A percentile compares a stretch with the other conserved stretches of the same genome.
Evolutionary conservation across 2,329 filamentous ascomycete genomes (phyloP).

Genomic region (Magnaporthiopsis incrustans): DNA sequence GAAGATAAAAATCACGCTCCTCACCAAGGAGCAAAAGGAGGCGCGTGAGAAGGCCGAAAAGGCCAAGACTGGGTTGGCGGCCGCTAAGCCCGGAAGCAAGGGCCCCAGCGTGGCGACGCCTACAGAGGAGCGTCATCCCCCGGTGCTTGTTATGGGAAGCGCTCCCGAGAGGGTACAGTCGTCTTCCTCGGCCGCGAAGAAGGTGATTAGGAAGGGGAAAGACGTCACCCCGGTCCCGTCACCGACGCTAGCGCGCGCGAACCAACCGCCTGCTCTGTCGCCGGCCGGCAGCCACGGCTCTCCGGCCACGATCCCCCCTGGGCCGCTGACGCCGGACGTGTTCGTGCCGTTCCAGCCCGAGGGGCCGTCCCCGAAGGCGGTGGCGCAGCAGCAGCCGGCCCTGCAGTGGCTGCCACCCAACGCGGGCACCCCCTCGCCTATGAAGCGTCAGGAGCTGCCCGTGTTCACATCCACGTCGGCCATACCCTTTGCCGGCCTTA

Average conservation of each 20-base stretch:
- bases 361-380: constrained; percentile 34
- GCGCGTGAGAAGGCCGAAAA: constrained; percentile 30
- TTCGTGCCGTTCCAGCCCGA: constrained; percentile 50
- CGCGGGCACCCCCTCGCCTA: constrained; percentile 25
- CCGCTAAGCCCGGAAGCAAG: neutral
- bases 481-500: constrained; percentile 41
- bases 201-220: neutral
- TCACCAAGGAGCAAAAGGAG: constrained; percentile 51
- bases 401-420: constrained; percentile 47
- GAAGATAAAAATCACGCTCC: constrained; percentile 54
- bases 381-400: constrained; percentile 29
- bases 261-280: neutral
- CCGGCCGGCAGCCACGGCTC: neutral
- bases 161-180: constrained; percentile 5
- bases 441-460: constrained; percentile 29
- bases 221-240: neutral
- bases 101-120: neutral
- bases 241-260: neutral
- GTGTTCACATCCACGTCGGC: constrained; percentile 33
- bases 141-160: constrained; percentile 1
- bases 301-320: neutral
- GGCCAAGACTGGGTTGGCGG: constrained; percentile 6
- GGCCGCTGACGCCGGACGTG: constrained; percentile 23
- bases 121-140: neutral
- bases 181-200: neutral